Evolutionary conservation across 2,329 filamentous ascomycete species (phyloP).

Genomic region (Ophiostoma fasciatum): DNA sequence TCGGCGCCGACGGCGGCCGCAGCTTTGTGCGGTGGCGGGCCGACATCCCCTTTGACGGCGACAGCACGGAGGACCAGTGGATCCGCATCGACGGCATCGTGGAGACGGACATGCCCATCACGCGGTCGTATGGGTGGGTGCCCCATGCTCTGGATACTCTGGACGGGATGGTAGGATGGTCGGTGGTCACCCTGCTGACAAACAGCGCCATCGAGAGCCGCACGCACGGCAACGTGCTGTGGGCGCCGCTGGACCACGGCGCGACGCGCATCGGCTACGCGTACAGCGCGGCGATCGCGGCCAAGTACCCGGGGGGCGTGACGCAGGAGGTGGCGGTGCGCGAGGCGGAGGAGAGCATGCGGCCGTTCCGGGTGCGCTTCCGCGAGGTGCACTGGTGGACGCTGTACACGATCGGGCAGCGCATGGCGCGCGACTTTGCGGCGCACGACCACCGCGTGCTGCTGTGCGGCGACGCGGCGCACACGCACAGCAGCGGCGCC

Average conservation of each 20-base stretch:
- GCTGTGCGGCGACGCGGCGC: constrained; percentile 33
- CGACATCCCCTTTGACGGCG: constrained; percentile 33
- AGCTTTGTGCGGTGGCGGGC: constrained; percentile 31
- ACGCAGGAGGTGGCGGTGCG: constrained; percentile 37
- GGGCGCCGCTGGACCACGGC: constrained; percentile 37
- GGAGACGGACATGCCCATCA: constrained; percentile 32
- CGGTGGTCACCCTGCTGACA: too few species aligned
- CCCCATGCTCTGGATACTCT: too few species aligned
- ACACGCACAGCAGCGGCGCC: constrained; percentile 46
- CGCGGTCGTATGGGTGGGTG: constrained; percentile 26
- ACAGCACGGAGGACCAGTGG: constrained; percentile 35
- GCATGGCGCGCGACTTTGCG: constrained; percentile 43
- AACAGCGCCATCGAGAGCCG: constrained; percentile 29
- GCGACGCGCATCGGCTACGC: constrained; percentile 38
- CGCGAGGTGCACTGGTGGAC: constrained; percentile 40
- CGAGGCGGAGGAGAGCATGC: constrained; percentile 28
- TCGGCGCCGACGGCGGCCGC: constrained; percentile 36
- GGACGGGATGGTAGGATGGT: too few species aligned
- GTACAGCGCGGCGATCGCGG: constrained; percentile 26
- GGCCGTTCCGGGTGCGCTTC: constrained; percentile 26
- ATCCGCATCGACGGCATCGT: constrained; percentile 36
- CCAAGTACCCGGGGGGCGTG: constrained; percentile 19
- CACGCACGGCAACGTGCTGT: constrained; percentile 39
- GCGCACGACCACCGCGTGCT: constrained; percentile 32
- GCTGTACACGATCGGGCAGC: constrained; percentile 34